Evolutionary conservation across 1,139 yeast species (phyloP), one percentile per base, ranked within the genome.

Genomic region (Taphrina flavorubra): DNA sequence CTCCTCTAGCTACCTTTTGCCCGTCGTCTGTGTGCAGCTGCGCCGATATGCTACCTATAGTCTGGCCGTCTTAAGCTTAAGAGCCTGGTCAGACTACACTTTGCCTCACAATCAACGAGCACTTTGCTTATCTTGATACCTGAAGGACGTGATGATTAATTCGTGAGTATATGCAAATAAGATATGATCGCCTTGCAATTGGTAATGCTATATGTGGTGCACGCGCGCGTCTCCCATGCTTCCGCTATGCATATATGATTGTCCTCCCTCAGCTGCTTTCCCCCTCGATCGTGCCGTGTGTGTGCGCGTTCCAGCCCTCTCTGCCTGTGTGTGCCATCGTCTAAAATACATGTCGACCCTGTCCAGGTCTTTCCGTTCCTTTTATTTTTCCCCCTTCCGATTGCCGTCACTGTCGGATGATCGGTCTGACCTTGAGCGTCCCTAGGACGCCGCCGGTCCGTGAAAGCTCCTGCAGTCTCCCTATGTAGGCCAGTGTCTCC

Each of bases 391-490:
- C 11, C 47, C 47, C 47, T 44, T 16, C 18, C 47, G 5, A 10
- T 16, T 40, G 13, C 13, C 31, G 8, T 57, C 37, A 20, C 37
- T 40, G 53, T 13, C 51, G 36, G 47, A 63, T n/a, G 39, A 63
- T 55, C 10, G 67, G 67, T 31, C 59, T 36, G 25, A 63, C 67
- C 49, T 63, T 63, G 20, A 63, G 56, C 10, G 55, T 49, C 11
- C 67, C 67, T n/a, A 63, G 13, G 2, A 31, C 53, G 8, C 51
- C 61, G 11, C 67, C 67, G 11, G 55, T 44, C 36, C 55, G 20
- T 14, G 59, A 36, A 13, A 49, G 20, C 6, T 55, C 61, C 11
- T 57, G 61, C 56, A 63, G 55, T 16, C 20, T 18, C 10, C 18
- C 67, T 13, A 63, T 16, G 16, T 25, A 63, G n/a, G 51, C 42